Evolutionary conservation across 2,329 filamentous ascomycete species (phyloP).

Genomic region (Hypomyces perniciosus): DNA sequence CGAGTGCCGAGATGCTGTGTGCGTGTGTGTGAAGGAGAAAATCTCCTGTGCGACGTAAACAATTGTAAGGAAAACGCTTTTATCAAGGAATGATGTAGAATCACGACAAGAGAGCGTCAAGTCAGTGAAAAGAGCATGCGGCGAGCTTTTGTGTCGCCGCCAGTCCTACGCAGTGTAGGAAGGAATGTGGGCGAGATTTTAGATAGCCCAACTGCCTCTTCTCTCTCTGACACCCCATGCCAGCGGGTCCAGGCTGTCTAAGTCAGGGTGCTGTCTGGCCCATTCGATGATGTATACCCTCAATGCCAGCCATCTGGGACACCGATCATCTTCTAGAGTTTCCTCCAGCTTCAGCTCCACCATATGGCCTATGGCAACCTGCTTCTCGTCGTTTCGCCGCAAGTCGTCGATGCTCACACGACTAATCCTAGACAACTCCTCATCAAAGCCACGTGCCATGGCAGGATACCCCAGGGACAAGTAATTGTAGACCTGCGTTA

Average conservation of each 20-base stretch:
- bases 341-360: constrained; percentile 44
- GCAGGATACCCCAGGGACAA: constrained; percentile 87
- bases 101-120: neutral
- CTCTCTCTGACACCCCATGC: constrained; percentile 64
- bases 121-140: neutral
- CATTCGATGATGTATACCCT: constrained; percentile 81
- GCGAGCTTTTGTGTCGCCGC: no score
- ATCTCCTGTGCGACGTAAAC: no score
- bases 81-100: no score
- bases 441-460: constrained; percentile 74
- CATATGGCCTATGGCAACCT: constrained; percentile 67
- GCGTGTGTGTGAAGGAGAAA: no score
- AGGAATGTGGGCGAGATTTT: constrained; percentile 2
- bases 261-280: constrained; percentile 77
- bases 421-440: constrained; percentile 78
- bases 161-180: neutral
- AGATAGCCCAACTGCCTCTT: constrained; percentile 69
- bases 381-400: constrained; percentile 59
- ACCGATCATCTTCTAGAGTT: constrained; percentile 45
- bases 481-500: constrained; percentile 97
- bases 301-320: constrained; percentile 74
- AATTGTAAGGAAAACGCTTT: no score
- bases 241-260: constrained; percentile 53
- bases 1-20: no score
- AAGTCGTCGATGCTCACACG: constrained; percentile 63